Evolutionary conservation across 192 early-diverging fungal species (phyloP), one percentile per base, ranked within the genome.

Genomic region (Backusella morwellensis): DNA sequence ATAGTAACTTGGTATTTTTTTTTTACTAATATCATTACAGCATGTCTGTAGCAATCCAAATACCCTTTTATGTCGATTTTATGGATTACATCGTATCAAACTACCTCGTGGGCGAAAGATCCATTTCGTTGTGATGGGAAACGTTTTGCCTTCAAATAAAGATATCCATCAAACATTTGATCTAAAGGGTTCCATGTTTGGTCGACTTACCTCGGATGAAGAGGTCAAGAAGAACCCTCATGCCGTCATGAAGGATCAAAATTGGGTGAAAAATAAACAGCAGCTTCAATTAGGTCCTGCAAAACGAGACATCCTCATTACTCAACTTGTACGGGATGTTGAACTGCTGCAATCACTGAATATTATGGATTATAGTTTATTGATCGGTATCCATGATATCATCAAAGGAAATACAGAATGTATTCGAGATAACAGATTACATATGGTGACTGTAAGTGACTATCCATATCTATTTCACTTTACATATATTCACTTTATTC

Each of bases 91-190:
- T 80, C 91, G 98, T 73, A 95, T 98, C 44, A 98, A 98, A 83
- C 84, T 97, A 40, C 96, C 96, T 41, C 93, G 92, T 56, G 92
- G 93, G 70, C 86, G 90, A 50, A 98, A 98, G 81, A 95, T 99
- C 68, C 97, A 98, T 84, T 99, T 99, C 85, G 96, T 99, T 7
- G 96, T 99, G 29, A 99, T 99, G 98, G 96, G 93, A 75, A 99
- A 99, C 78, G 94, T 99, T 4, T 96, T 98, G 80, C 97, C 98
- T n/a, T 91, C 97, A 8, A 95, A 97, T 88, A 93, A 96, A 82
- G 98, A 99, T 86, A 97, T 99, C 35, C 97, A 99, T 76, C 95
- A 97, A 82, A 94, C 91, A 56, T 99, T 94, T 76, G 98, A 99
- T 81, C 86, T 99, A 71, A 99, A 99, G 85, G 94, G 98, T 9